These are phyloP conservation scores for Rhizopus arrhizus DNA, from an alignment of 371 early-diverging fungal genomes.

Conservation along the genomic window DNA sequence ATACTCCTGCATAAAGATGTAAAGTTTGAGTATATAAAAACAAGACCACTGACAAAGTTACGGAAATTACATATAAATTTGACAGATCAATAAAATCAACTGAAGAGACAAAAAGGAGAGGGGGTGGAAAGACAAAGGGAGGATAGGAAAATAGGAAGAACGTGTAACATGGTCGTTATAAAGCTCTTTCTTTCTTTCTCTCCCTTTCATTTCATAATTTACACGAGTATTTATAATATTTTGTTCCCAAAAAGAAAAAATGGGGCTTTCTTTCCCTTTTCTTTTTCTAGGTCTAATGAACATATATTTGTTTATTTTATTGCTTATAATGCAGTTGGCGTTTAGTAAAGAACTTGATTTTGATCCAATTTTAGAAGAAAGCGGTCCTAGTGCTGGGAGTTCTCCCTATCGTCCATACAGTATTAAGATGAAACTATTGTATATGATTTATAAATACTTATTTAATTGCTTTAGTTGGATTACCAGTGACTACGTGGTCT, in stretches of 20 bases:
- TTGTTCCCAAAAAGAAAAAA: neutral
- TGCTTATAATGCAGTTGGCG: neutral
- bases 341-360: neutral
- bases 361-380: constrained; percentile 1
- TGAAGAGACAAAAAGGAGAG: neutral
- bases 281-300: neutral
- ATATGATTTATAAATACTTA: neutral
- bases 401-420: neutral
- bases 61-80: no score
- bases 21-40: no score
- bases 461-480: constrained; percentile 15
- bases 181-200: neutral
- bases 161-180: neutral
- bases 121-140: neutral
- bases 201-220: constrained; percentile 1
- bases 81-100: no score
- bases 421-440: neutral
- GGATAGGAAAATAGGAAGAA: neutral
- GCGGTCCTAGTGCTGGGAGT: neutral
- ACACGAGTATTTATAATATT: constrained; percentile 4
- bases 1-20: no score
- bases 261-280: neutral
- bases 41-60: no score
- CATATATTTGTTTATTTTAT: neutral
- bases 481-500: constrained; percentile 25